A percentile compares a stretch with the other conserved stretches of the same genome.
These are phyloP conservation scores for Tricholoma sp. DNA, from an alignment of 768 basidiomycete species.

Conservation along the genomic window DNA sequence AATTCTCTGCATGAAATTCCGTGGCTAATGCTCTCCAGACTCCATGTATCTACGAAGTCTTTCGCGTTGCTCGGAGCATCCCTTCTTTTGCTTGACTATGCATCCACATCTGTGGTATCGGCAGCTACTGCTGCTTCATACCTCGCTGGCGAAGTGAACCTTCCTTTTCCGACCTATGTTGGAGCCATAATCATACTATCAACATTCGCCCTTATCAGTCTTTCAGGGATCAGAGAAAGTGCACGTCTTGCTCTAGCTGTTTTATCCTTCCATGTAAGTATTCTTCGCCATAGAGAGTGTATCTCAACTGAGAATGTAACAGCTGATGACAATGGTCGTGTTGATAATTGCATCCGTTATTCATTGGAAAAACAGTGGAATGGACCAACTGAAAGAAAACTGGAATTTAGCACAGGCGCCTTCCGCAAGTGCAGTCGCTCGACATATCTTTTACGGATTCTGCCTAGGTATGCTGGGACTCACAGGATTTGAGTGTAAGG, in stretches of 20 bases:
- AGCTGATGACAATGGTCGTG: constrained; percentile 53
- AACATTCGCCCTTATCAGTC: constrained; percentile 48
- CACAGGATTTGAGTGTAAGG: constrained; percentile 63
- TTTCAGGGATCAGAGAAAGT: constrained; percentile 59
- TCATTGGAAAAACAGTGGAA: constrained; percentile 50
- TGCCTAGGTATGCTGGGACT: constrained; percentile 70
- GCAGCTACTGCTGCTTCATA: constrained; percentile 70
- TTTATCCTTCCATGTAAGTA: constrained; percentile 53
- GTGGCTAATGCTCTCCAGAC: constrained; percentile 22
- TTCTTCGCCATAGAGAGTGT: not conserved
- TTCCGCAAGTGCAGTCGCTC: constrained; percentile 28
- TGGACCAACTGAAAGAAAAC: constrained; percentile 43
- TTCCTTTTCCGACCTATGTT: constrained; percentile 53
- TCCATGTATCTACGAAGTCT: constrained; percentile 60
- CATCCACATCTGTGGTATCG: constrained; percentile 65
- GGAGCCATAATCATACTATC: constrained; percentile 50
- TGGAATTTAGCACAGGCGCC: constrained; percentile 39
- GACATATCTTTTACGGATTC: constrained; percentile 58
- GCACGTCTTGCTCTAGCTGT: constrained; percentile 54
- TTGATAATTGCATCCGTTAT: constrained; percentile 46
- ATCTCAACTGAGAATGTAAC: not conserved
- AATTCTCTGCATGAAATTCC: not conserved
- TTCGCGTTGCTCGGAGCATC: constrained; percentile 63
- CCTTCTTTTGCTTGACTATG: constrained; percentile 66
- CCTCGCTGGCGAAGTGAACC: constrained; percentile 53